Evolutionary conservation across 441 rosid species (phyloP), one percentile per base, ranked within the genome.

Genomic region (Populus tomentosa): DNA sequence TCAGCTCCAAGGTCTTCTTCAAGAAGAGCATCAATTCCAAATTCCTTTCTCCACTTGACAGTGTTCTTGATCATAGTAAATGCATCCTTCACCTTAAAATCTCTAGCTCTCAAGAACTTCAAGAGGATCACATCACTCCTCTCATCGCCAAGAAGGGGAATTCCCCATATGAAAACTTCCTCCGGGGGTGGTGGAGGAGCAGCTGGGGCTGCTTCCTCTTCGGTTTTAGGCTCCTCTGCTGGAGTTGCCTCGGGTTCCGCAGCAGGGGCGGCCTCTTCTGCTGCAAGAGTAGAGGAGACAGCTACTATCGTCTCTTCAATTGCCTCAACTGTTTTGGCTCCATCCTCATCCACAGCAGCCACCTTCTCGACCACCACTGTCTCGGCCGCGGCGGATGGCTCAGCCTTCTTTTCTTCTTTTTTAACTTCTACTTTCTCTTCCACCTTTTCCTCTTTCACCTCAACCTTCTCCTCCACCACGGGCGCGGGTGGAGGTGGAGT

Each of bases 281-380:
- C 68, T 2, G 80, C n/a, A 16, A 84, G 75, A 0, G 84, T 79
- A 16, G 84, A 70, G 21, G 26, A 26, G 26, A 89, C 90, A 16
- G 90, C 81, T 1, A 91, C 90, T 16, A 93, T 87, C 1, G 92
- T 83, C 82, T 85, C 91, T 50, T 87, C 86, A 23, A 89, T 86
- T 11, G 91, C 91, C 78, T 88, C 89, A 7, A 88, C 89, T 2
- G 88, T 89, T 84, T 85, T 87, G 40, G 90, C 78, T 38, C 93
- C 94, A 26, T 90, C 93, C 42, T 92, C 97, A 10, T 89, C 93
- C 4, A 83, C 84, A 8, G 80, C 68, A 0, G 89, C 50, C 64
- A 82, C 81, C 65, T 80, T 86, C 77, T 84, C 90, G 33, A 66
- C 80, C 68, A 56, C 83, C 50, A 69, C 71, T 28, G 69, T 79